These are phyloP conservation scores for Myxozyma neglecta DNA, from an alignment of 805 yeast species.

Conservation along the genomic window DNA sequence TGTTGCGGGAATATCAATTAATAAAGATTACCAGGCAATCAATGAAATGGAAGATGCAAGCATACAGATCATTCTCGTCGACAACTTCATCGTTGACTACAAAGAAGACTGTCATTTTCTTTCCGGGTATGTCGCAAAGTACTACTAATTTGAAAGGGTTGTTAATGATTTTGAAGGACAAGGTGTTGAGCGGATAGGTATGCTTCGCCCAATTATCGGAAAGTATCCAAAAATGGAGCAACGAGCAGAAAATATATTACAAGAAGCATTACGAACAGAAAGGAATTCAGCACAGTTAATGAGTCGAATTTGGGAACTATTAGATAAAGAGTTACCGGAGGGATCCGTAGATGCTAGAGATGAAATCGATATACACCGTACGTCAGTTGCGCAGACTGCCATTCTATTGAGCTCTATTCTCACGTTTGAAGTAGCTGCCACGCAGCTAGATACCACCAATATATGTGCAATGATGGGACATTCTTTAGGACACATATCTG, in stretches of 20 bases:
- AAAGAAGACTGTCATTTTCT: conserved; percentile 1
- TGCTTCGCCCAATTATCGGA: conserved; percentile 9
- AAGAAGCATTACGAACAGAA: background rate
- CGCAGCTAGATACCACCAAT: background rate
- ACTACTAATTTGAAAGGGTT: background rate
- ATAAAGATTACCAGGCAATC: background rate
- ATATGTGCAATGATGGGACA: conserved; percentile 19
- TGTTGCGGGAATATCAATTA: background rate
- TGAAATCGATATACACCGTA: conserved; percentile 14
- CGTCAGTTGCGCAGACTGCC: conserved; percentile 26
- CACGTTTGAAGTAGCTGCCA: background rate
- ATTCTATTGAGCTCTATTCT: conserved; percentile 16
- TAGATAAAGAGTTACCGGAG: background rate
- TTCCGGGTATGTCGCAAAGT: conserved; percentile 4
- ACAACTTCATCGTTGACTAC: background rate
- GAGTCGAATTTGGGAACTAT: background rate
- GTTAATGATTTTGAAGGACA: conserved; percentile 7
- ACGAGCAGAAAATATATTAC: background rate
- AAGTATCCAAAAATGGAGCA: conserved; percentile 3
- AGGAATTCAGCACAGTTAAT: conserved; percentile 13
- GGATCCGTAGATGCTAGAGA: background rate
- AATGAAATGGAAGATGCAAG: background rate
- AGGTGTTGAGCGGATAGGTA: conserved; percentile 15
- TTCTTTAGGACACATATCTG: conserved; percentile 30
- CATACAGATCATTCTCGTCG: background rate